phyloP scores from a whole-genome alignment of 306 rosid genomes.

The Fragaria iinumae region DNA sequence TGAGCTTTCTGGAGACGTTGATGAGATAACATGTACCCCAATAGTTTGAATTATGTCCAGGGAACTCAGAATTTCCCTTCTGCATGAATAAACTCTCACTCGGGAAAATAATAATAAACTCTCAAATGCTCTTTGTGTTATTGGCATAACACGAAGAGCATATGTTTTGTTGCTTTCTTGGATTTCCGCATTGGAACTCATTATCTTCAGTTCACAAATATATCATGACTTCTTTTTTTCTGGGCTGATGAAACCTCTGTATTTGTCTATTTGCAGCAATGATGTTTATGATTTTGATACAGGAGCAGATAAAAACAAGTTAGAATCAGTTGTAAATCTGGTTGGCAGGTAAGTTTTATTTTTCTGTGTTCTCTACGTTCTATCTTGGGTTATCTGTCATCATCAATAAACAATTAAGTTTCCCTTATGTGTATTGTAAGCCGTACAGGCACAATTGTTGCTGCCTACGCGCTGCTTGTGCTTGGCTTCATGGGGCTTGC shows the following conservation, averaged over 20 bases:
- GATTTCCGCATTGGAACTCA: neutral
- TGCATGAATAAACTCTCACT: neutral
- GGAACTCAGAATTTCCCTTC: neutral
- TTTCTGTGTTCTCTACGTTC: neutral
- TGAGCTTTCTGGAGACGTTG: neutral
- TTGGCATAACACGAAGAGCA: no score
- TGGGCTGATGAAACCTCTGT: neutral
- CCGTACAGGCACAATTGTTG: slow-evolving; percentile 64
- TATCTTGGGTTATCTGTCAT: slow-evolving; percentile 1
- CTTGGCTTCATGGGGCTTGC: slow-evolving; percentile 72
- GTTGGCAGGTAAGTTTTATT: slow-evolving; percentile 63
- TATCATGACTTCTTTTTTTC: neutral
- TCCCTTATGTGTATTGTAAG: slow-evolving; percentile 45
- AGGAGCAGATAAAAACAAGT: slow-evolving; percentile 84
- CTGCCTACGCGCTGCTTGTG: slow-evolving; percentile 61
- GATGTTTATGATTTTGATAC: slow-evolving; percentile 89
- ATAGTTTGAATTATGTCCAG: neutral
- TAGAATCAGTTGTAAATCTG: slow-evolving; percentile 79
- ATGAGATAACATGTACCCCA: neutral
- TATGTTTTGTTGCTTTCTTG: neutral
- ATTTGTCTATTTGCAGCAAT: slow-evolving; percentile 48
- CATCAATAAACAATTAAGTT: slow-evolving; percentile 26
- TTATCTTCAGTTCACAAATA: neutral
- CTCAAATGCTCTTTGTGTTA: no score
- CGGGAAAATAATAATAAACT: no score